Base-by-base conservation (phyloP, 1,284 basidiomycete genomes). In the Sporisorium exsertum region DNA sequence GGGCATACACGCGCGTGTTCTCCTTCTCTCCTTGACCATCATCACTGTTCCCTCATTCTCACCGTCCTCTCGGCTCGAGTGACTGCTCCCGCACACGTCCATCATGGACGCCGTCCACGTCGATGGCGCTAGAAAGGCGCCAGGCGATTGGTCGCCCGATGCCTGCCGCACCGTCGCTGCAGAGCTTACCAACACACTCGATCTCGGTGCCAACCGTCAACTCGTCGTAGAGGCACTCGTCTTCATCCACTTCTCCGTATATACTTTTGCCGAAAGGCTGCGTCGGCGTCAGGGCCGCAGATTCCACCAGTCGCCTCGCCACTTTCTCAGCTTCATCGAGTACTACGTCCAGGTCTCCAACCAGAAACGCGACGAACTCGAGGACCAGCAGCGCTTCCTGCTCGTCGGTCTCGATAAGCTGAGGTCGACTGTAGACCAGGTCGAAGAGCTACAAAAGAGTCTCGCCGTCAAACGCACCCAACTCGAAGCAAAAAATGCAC, bases 371-470 rank as follows among this genome's bases (percentile, higher is more conserved):
- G 95, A 97, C 78, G 94, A 97, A 83, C 89, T 99, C 27, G 97
- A 99, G 86, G 97, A 99, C 84, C 95, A 99, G 86, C 97, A 99
- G 84, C 92, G 97, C 37, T 97, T 99, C 87, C 89, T 99, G 66
- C 96, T 99, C 83, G 94, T 99, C 71, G 97, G 97, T 78, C 91
- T 99, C 52, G 96, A 99, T 87, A 99, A 99, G 63, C 90, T 99
- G 24, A 92, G 91, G 43, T 94, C 95, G 67, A 99, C 97, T 0
- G 95, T 99, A 42, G 95, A 97, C 86, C 82, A 84, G 56, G 83
- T 85, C 24, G 82, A 82, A 45, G 94, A 98, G 82, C 89, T 99
- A 43, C 91, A 96, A 57, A 93, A 94, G 87, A 97, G 94, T 84
- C 91, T 99, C 45, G 95, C 96, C 1, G 92, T 92, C 83, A 99